phyloP scores from a whole-genome alignment of 306 rosid genomes.

The Castanea crenata region DNA sequence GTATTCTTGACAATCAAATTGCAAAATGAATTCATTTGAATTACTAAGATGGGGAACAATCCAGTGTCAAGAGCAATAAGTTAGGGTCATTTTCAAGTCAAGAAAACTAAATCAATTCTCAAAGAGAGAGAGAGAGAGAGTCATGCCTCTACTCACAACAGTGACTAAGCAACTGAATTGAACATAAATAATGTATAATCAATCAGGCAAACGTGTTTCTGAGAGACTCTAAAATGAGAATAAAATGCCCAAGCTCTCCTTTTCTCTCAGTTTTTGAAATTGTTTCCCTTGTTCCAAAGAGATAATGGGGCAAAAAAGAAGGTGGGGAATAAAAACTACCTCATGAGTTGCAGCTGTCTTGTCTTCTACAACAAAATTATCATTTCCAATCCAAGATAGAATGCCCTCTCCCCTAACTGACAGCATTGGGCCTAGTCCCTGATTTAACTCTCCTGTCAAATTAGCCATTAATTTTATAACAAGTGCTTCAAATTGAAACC shows the following conservation, averaged over 20 bases:
- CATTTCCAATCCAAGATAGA: slow-evolving; percentile 61
- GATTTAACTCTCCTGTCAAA: slow-evolving; percentile 54
- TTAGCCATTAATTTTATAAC: not conserved
- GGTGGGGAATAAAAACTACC: slow-evolving; percentile 34
- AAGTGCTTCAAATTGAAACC: slow-evolving; percentile 3
- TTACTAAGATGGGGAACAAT: not conserved
- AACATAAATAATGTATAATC: not conserved
- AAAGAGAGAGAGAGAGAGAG: not conserved
- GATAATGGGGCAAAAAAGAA: not conserved
- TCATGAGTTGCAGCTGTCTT: slow-evolving; percentile 46
- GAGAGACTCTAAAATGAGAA: not conserved
- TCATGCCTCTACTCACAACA: not conserved
- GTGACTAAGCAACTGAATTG: not conserved
- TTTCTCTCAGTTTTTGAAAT: not conserved
- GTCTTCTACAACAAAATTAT: slow-evolving; percentile 65
- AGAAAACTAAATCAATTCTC: not conserved
- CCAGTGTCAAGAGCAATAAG: not conserved
- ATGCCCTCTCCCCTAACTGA: slow-evolving; percentile 57
- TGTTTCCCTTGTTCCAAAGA: not conserved
- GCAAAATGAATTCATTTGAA: not conserved
- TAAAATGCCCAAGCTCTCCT: not conserved
- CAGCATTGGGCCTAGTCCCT: slow-evolving; percentile 67
- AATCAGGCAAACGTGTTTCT: not conserved
- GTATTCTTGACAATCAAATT: not conserved
- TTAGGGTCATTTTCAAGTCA: not conserved